A percentile compares a stretch with the other conserved stretches of the same genome.
These are phyloP conservation scores for Dactylis glomerata DNA, from an alignment of 176 grass and related monocot species.

Conservation along the genomic window DNA sequence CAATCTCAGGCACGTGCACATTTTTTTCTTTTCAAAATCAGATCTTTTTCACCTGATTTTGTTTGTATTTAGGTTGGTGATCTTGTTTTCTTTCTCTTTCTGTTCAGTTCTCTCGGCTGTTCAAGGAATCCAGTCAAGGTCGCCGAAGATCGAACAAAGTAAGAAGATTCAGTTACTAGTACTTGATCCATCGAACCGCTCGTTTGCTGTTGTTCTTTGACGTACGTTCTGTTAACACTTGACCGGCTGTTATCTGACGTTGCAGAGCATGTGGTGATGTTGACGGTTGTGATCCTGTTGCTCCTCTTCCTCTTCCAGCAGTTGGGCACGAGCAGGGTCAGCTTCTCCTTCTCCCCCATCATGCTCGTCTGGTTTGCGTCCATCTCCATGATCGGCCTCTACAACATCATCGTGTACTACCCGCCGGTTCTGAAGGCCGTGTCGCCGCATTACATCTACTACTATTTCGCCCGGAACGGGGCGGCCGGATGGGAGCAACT, in stretches of 20 bases:
- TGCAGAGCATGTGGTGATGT: constrained; percentile 50
- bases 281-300: constrained; percentile 49
- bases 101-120: constrained; percentile 65
- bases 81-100: not conserved
- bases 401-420: constrained; percentile 51
- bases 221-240: not conserved
- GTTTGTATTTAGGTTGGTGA: not conserved
- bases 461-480: constrained; percentile 43
- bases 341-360: constrained; percentile 61
- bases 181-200: not conserved
- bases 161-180: not conserved
- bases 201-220: not conserved
- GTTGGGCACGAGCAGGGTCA: constrained; percentile 57
- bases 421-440: constrained; percentile 55
- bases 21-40: not conserved
- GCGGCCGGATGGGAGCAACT: constrained; percentile 51
- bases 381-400: constrained; percentile 44
- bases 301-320: constrained; percentile 55
- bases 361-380: constrained; percentile 61
- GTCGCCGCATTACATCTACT: constrained; percentile 60
- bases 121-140: constrained; percentile 70
- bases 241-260: not conserved
- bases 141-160: constrained; percentile 41
- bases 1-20: constrained; percentile 56
- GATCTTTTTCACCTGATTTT: not conserved